phyloP scores from a whole-genome alignment of 495 filamentous ascomycete species.

The Cudoniella acicularis region DNA sequence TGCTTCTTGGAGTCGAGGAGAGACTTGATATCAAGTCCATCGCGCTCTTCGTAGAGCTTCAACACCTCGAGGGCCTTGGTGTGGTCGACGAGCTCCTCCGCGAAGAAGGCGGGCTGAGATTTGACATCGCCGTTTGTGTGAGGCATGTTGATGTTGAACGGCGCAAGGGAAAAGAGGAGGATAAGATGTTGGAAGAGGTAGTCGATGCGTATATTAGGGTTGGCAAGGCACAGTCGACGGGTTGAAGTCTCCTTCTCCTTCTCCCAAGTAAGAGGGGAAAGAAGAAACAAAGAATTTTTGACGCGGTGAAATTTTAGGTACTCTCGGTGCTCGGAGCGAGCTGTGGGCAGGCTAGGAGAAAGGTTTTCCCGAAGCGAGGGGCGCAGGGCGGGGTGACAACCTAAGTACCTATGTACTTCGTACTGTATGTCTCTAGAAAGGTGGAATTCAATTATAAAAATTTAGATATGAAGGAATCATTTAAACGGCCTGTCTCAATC shows the following conservation, averaged over 20 bases:
- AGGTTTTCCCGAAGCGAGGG: slow-evolving; percentile 8
- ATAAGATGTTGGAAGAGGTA: slow-evolving; percentile 14
- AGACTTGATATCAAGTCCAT: slow-evolving; percentile 80
- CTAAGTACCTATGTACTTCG: too few relatives aligned
- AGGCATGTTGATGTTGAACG: slow-evolving; percentile 53
- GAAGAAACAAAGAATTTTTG: slow-evolving; percentile 44
- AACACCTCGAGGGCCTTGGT: slow-evolving; percentile 74
- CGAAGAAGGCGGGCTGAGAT: slow-evolving; percentile 25
- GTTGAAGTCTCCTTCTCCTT: slow-evolving; percentile 44
- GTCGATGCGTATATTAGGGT: slow-evolving; percentile 11
- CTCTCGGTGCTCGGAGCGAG: not conserved
- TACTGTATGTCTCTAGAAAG: too few relatives aligned
- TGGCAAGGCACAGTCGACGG: slow-evolving; percentile 40
- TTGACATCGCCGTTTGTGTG: slow-evolving; percentile 60
- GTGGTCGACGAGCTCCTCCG: slow-evolving; percentile 41
- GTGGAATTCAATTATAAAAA: too few relatives aligned
- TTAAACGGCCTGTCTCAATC: too few relatives aligned
- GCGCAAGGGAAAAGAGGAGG: slow-evolving; percentile 3
- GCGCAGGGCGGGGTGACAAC: not conserved
- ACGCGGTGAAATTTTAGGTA: slow-evolving; percentile 35
- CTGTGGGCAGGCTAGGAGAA: slow-evolving; percentile 8
- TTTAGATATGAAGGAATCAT: too few relatives aligned
- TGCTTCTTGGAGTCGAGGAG: slow-evolving; percentile 82
- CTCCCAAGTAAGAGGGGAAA: slow-evolving; percentile 54
- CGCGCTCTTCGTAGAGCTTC: slow-evolving; percentile 65